phyloP scores from a whole-genome alignment of 208 protist species.

The Acanthamoeba culbertsoni region DNA sequence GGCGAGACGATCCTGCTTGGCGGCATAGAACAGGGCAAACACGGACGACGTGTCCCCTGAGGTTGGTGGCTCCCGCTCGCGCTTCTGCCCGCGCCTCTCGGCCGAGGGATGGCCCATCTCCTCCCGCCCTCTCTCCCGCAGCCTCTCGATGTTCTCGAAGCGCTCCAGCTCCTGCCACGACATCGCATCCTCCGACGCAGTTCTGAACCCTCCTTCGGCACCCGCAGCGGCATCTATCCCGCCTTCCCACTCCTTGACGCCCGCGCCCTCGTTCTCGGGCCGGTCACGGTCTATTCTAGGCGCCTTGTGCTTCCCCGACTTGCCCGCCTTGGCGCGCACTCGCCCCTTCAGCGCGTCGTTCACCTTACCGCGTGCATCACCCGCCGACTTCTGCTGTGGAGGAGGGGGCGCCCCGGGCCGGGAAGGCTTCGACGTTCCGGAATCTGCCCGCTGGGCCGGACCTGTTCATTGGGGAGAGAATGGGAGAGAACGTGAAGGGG shows the following conservation, averaged over 20 bases:
- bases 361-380: neutral
- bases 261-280: neutral
- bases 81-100: neutral
- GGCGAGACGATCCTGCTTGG: neutral
- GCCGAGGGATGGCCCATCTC: neutral
- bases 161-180: constrained; percentile 1
- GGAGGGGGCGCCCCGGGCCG: no score
- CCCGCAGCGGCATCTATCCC: neutral
- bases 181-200: neutral
- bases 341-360: neutral
- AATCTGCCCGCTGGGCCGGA: neutral
- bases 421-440: neutral
- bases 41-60: neutral
- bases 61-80: neutral
- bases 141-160: neutral
- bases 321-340: neutral
- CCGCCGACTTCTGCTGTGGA: neutral
- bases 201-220: neutral
- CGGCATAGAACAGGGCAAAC: neutral
- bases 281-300: neutral
- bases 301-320: neutral
- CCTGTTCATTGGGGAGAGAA: no score
- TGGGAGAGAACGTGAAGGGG: neutral
- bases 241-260: constrained; percentile 7
- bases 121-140: neutral